phyloP scores from a whole-genome alignment of 805 yeast species.

The Henningerozyma blattae region DNA sequence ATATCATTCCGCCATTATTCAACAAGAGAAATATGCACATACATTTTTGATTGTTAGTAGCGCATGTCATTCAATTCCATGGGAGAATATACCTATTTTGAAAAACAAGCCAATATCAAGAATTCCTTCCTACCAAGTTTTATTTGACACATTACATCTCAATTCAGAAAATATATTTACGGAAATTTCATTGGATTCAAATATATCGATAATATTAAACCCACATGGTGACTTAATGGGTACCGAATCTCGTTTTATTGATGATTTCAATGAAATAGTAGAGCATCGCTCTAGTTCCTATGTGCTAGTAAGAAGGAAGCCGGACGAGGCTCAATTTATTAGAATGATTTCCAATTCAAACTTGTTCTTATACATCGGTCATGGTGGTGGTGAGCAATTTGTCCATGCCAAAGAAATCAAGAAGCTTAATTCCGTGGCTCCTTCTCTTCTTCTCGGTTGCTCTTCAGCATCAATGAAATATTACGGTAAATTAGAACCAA shows the following conservation, averaged over 20 bases:
- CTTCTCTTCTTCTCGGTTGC: slow-evolving; percentile 73
- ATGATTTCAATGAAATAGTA: slow-evolving; percentile 26
- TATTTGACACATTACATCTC: slow-evolving; percentile 28
- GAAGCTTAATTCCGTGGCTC: slow-evolving; percentile 34
- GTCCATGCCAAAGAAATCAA: slow-evolving; percentile 44
- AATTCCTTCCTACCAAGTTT: slow-evolving; percentile 50
- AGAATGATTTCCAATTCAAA: slow-evolving; percentile 31
- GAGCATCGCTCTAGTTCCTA: slow-evolving; percentile 30
- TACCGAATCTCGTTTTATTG: slow-evolving; percentile 49
- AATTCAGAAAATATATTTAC: slow-evolving; percentile 4
- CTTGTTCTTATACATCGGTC: slow-evolving; percentile 75
- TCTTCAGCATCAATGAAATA: slow-evolving; percentile 63
- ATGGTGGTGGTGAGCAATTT: slow-evolving; percentile 92
- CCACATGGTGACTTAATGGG: slow-evolving; percentile 68
- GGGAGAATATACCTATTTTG: slow-evolving; percentile 71
- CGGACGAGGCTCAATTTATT: slow-evolving; percentile 43
- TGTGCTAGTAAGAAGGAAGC: slow-evolving; percentile 43
- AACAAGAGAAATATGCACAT: slow-evolving; percentile 30
- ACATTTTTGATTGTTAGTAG: slow-evolving; percentile 60
- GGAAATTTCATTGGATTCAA: slow-evolving; percentile 13
- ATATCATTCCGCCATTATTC: slow-evolving; percentile 12
- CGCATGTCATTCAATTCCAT: slow-evolving; percentile 61
- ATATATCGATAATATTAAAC: slow-evolving; percentile 58
- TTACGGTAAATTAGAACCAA: slow-evolving; percentile 53
- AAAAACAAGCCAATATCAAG: slow-evolving; percentile 50